Conservation (phyloP, 169 alveolate species). For the Cryptosporidium muris region DNA sequence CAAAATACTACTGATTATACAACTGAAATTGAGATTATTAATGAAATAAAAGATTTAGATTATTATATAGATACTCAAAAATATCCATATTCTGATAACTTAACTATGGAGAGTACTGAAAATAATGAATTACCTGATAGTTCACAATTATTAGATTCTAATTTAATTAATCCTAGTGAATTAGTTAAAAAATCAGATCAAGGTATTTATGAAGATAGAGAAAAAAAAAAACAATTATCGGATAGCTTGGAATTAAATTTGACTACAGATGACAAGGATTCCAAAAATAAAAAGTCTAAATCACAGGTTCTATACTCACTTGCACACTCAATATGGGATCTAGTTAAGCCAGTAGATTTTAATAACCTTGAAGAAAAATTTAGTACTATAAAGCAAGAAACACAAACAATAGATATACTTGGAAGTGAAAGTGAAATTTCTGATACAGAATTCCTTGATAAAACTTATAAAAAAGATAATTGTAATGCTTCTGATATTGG, state of each 20-base stretch:
- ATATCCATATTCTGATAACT: too few relatives aligned
- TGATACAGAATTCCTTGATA: neutral
- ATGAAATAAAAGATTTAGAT: too few relatives aligned
- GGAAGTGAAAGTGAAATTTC: neutral
- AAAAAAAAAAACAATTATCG: neutral
- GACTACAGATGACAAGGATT: neutral
- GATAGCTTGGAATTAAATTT: neutral
- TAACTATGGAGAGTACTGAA: too few relatives aligned
- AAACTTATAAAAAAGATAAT: neutral
- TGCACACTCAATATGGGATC: conserved; percentile 69
- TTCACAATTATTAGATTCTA: too few relatives aligned
- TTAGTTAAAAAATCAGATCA: too few relatives aligned
- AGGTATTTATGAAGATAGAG: too few relatives aligned
- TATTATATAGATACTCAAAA: too few relatives aligned
- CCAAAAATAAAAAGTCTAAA: conserved; percentile 34
- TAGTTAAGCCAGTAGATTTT: conserved; percentile 37
- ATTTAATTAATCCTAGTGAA: too few relatives aligned
- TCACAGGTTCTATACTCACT: conserved; percentile 26
- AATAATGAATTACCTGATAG: too few relatives aligned
- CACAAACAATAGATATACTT: neutral
- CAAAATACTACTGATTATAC: too few relatives aligned
- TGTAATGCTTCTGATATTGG: too few relatives aligned
- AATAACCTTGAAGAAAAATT: conserved; percentile 36
- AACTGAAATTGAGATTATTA: too few relatives aligned
- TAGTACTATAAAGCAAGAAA: neutral